These are phyloP conservation scores for Exophiala xenobiotica DNA, from an alignment of 2,329 filamentous ascomycete species.

Conservation along the genomic window DNA sequence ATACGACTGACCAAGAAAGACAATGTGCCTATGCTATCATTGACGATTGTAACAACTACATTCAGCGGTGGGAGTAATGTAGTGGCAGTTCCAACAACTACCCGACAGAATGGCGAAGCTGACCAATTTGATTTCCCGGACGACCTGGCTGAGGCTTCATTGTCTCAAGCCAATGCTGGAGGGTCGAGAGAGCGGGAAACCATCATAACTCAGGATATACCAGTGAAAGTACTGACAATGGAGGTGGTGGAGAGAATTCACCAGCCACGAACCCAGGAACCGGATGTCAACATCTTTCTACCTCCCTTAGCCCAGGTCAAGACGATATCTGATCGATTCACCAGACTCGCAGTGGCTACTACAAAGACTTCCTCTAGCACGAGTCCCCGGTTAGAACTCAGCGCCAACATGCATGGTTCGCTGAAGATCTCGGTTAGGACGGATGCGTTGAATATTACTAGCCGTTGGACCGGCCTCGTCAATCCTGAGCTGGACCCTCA, in stretches of 20 bases:
- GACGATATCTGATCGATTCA: constrained; percentile 92
- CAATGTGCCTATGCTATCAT: constrained; percentile 76
- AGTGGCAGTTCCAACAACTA: constrained; percentile 34
- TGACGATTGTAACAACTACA: constrained; percentile 82
- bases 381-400: constrained; percentile 68
- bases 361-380: constrained; percentile 28
- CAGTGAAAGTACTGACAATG: constrained; percentile 83
- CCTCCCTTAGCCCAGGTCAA: constrained; percentile 87
- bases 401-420: constrained; percentile 91
- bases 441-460: constrained; percentile 80
- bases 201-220: constrained; percentile 90
- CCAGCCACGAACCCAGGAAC: constrained; percentile 85
- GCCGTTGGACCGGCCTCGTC: constrained; percentile 78
- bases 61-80: constrained; percentile 53
- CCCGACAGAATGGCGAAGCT: constrained; percentile 22
- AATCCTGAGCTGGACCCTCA: constrained; percentile 84
- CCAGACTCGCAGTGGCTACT: constrained; percentile 65
- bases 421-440: constrained; percentile 77
- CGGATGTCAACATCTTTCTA: constrained; percentile 90
- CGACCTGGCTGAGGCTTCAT: constrained; percentile 47
- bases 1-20: constrained; percentile 93
- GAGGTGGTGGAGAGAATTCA: constrained; percentile 87
- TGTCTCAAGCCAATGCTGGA: constrained; percentile 47
- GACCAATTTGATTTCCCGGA: constrained; percentile 32
- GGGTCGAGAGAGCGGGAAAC: constrained; percentile 75